Evolutionary conservation across 176 grass and related monocot species (phyloP).

Genomic region (Oropetium thomaeum): DNA sequence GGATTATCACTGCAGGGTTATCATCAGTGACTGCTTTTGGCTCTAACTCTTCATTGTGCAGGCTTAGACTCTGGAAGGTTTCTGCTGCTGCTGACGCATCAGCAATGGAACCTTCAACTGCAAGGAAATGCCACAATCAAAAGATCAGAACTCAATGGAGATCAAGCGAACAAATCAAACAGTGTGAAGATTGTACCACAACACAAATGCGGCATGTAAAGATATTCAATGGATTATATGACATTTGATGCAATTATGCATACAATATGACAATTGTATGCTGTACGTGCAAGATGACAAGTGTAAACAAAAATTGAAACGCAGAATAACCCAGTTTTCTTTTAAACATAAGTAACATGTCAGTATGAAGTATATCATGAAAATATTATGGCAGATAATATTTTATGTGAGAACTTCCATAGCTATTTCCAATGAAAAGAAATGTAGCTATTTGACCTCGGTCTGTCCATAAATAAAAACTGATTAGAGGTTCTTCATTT

Average conservation of each 20-base stretch:
- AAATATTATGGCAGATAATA: not conserved
- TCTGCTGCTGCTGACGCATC: constrained; percentile 52
- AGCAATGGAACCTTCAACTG: constrained; percentile 59
- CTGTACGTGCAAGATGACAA: not conserved
- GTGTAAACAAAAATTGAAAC: not conserved
- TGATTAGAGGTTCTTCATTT: not conserved
- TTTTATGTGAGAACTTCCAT: not conserved
- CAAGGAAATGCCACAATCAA: constrained; percentile 1
- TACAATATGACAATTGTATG: not conserved
- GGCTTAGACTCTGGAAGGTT: constrained; percentile 66
- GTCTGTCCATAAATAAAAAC: not conserved
- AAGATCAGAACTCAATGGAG: constrained; percentile 10
- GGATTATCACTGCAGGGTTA: constrained; percentile 97
- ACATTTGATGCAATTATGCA: constrained; percentile 9
- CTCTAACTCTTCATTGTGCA: constrained; percentile 62
- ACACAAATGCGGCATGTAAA: constrained; percentile 3
- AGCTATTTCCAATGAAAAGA: constrained; percentile 2
- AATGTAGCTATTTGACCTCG: not conserved
- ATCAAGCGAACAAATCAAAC: not conserved
- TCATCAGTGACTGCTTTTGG: constrained; percentile 46
- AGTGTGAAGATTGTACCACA: constrained; percentile 9
- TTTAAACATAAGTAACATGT: not conserved
- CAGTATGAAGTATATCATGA: not conserved
- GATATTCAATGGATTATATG: not conserved
- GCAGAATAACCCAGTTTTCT: not conserved